These are phyloP conservation scores for Huiozyma naganishii DNA, from an alignment of 805 yeast genomes.

Conservation along the genomic window DNA sequence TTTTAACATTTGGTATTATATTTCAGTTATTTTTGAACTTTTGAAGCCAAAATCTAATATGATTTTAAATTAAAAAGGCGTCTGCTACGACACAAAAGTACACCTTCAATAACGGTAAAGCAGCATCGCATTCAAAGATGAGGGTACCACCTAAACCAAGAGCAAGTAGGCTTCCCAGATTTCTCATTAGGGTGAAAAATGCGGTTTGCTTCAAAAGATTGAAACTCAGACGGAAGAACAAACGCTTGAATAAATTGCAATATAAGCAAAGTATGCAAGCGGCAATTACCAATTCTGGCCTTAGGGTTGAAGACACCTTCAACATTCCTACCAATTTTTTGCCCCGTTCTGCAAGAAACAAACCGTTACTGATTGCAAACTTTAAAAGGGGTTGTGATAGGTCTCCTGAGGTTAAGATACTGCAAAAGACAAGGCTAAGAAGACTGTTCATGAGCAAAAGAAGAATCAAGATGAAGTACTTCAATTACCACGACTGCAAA, in stretches of 20 bases:
- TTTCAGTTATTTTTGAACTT: too few species aligned
- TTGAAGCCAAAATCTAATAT: too few species aligned
- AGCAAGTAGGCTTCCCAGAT: slow-evolving; percentile 15
- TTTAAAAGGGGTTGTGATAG: slow-evolving; percentile 20
- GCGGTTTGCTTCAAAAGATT: slow-evolving; percentile 11
- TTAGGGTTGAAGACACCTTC: slow-evolving; percentile 18
- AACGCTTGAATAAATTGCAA: slow-evolving; percentile 9
- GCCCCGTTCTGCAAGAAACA: slow-evolving; percentile 9
- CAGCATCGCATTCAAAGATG: slow-evolving; percentile 8
- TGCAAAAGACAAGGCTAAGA: slow-evolving; percentile 17
- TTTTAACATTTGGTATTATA: too few species aligned
- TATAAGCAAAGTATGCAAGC: neutral
- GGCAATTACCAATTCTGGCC: slow-evolving; percentile 7
- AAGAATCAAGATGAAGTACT: slow-evolving; percentile 17
- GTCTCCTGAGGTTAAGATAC: slow-evolving; percentile 18
- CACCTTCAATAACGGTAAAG: too few species aligned
- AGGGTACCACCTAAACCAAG: slow-evolving; percentile 27
- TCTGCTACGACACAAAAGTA: too few species aligned
- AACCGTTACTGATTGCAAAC: slow-evolving; percentile 24
- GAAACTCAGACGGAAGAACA: slow-evolving; percentile 17
- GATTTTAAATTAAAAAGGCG: too few species aligned
- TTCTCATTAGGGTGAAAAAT: slow-evolving; percentile 8
- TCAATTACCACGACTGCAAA: slow-evolving; percentile 7
- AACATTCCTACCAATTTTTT: slow-evolving; percentile 15
- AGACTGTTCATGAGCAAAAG: slow-evolving; percentile 17